Conservation (phyloP, 768 basidiomycete species). For the Suillus variegatus region DNA sequence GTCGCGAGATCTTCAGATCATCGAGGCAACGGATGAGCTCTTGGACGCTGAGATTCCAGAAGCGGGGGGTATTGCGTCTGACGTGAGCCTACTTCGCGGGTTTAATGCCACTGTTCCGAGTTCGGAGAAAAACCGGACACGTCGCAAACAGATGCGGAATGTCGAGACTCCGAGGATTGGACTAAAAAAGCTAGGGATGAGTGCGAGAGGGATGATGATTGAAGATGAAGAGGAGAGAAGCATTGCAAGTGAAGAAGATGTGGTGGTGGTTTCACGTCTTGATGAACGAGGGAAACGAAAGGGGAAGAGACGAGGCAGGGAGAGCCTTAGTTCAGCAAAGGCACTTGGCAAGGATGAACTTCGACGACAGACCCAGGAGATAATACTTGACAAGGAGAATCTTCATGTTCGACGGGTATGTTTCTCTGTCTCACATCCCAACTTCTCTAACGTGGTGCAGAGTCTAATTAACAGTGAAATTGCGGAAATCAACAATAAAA, state of each 20-base stretch:
- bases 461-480: conserved; percentile 87
- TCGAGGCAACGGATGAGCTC: conserved; percentile 79
- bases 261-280: conserved; percentile 58
- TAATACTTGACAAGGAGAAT: conserved; percentile 90
- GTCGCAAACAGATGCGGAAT: conserved; percentile 78
- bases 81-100: conserved; percentile 82
- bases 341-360: conserved; percentile 84
- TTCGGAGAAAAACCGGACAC: conserved; percentile 73
- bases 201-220: conserved; percentile 68
- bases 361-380: conserved; percentile 80
- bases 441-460: conserved; percentile 40
- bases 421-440: background rate
- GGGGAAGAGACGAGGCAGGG: conserved; percentile 52
- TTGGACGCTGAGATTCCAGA: conserved; percentile 74
- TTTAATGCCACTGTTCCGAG: conserved; percentile 96
- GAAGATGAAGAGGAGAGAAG: conserved; percentile 47
- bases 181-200: conserved; percentile 77
- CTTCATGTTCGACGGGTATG: conserved; percentile 80
- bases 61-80: conserved; percentile 64
- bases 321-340: conserved; percentile 70
- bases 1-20: conserved; percentile 81
- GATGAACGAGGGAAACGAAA: conserved; percentile 33
- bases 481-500: conserved; percentile 86
- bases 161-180: conserved; percentile 77
- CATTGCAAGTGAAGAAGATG: conserved; percentile 73